Percentiles rank a stretch among this genome's conserved stretches.
Evolutionary conservation across 352 stramenopile species (phyloP).

Genomic region (Globisporangium viniferum): DNA sequence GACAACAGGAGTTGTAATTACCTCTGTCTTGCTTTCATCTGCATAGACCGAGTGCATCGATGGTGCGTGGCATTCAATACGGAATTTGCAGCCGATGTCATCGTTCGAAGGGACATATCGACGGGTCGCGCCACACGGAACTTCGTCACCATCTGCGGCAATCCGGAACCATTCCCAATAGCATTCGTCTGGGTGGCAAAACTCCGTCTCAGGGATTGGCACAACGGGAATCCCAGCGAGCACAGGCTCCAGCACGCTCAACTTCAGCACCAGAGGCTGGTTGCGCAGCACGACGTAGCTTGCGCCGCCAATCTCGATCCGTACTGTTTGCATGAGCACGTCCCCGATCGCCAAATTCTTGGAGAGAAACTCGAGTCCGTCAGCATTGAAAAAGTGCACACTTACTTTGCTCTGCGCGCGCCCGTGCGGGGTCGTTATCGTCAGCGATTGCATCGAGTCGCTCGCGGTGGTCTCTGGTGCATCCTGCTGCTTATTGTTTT

Average conservation of each 20-base stretch:
- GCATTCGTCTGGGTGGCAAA: slow-evolving; percentile 60
- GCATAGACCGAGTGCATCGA: slow-evolving; percentile 26
- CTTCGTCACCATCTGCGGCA: not conserved
- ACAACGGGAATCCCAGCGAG: slow-evolving; percentile 42
- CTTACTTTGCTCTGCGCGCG: slow-evolving; percentile 17
- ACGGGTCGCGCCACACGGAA: slow-evolving; percentile 18
- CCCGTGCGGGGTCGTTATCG: not conserved
- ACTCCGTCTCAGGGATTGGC: slow-evolving; percentile 53
- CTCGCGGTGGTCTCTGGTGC: not conserved
- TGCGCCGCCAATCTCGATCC: slow-evolving; percentile 39
- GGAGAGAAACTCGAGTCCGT: slow-evolving; percentile 29
- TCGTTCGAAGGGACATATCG: slow-evolving; percentile 38
- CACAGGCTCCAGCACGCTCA: slow-evolving; percentile 49
- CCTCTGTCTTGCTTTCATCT: slow-evolving; percentile 30
- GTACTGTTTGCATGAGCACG: slow-evolving; percentile 36
- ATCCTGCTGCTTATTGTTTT: slow-evolving; percentile 24
- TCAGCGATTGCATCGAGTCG: slow-evolving; percentile 1
- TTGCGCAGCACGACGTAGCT: slow-evolving; percentile 56
- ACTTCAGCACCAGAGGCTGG: slow-evolving; percentile 46
- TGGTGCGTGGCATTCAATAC: slow-evolving; percentile 54
- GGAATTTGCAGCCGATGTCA: slow-evolving; percentile 47
- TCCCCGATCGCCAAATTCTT: slow-evolving; percentile 39
- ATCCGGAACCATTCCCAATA: slow-evolving; percentile 60
- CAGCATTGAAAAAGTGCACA: slow-evolving; percentile 43
- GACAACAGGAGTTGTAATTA: slow-evolving; percentile 35